Evolutionary conservation across 2,329 filamentous ascomycete species (phyloP).

Genomic region (Escovopsis sp.): DNA sequence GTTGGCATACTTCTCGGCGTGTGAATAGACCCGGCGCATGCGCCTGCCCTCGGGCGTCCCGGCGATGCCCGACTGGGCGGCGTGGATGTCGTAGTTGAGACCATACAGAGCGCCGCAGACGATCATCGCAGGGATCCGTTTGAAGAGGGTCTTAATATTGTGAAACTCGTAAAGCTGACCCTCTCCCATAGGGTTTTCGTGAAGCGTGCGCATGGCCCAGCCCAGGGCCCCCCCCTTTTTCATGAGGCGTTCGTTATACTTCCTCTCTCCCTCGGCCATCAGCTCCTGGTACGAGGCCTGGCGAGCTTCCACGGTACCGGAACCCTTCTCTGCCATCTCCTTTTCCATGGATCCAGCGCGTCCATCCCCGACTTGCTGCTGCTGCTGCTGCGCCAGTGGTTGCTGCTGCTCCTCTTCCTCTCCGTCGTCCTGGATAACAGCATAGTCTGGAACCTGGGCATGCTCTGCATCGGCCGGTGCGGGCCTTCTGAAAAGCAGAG

Average conservation of each 20-base stretch:
- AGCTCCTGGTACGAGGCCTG: constrained; percentile 46
- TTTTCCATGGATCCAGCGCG: no score
- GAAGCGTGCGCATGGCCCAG: constrained; percentile 68
- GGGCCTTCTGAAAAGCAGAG: constrained; percentile 46
- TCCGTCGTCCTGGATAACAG: constrained; percentile 53
- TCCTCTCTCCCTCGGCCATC: constrained; percentile 37
- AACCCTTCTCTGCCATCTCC: constrained; percentile 21
- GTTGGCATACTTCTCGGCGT: constrained; percentile 51
- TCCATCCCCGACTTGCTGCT: no score
- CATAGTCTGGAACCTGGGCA: constrained; percentile 57
- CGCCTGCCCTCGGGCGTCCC: constrained; percentile 10
- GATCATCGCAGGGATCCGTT: constrained; percentile 54
- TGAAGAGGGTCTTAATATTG: constrained; percentile 49
- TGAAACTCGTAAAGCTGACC: constrained; percentile 60
- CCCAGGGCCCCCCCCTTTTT: constrained; percentile 52
- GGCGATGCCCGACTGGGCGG: constrained; percentile 8
- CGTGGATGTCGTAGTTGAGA: constrained; percentile 67
- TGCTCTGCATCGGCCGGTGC: constrained; percentile 34
- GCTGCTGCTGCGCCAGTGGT: constrained; percentile 13
- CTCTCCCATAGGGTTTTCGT: constrained; percentile 55
- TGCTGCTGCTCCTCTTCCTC: constrained; percentile 20
- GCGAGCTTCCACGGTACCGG: constrained; percentile 30
- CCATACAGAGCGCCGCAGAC: constrained; percentile 54
- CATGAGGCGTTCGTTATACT: constrained; percentile 47
- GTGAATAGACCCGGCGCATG: constrained; percentile 41